Evolutionary conservation across 768 basidiomycete genomes (phyloP).

Genomic region (Boletus pseudo-olivaceus): DNA sequence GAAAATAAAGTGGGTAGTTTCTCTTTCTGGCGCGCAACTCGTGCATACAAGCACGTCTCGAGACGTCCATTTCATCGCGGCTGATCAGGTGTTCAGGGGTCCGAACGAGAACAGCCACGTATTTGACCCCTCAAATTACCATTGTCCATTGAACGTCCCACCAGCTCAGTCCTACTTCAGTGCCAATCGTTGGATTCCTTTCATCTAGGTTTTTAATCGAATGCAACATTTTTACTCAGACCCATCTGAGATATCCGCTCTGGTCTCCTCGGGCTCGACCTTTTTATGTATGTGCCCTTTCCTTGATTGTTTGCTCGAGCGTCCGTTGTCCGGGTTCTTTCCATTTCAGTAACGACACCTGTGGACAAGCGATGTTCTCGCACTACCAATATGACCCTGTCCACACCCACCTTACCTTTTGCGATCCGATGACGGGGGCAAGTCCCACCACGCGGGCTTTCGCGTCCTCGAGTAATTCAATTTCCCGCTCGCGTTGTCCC

Average conservation of each 20-base stretch:
- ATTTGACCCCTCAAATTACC: not conserved
- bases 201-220: not conserved
- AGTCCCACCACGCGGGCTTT: not conserved
- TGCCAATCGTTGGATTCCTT: not conserved
- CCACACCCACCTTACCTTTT: slow-evolving; percentile 1
- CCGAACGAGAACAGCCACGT: not conserved
- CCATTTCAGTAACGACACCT: not conserved
- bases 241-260: slow-evolving; percentile 8
- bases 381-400: slow-evolving; percentile 4
- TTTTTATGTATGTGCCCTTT: slow-evolving; percentile 5
- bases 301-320: not conserved
- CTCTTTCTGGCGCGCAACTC: too few species aligned
- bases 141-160: not conserved
- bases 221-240: not conserved
- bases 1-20: slow-evolving; percentile 21
- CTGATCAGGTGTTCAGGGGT: not conserved
- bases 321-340: slow-evolving; percentile 8
- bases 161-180: not conserved
- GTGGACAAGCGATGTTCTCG: slow-evolving; percentile 10
- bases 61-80: not conserved
- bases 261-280: slow-evolving; percentile 1
- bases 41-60: not conserved
- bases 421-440: slow-evolving; percentile 7
- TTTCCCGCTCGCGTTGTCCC: slow-evolving; percentile 7
- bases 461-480: slow-evolving; percentile 8